phyloP scores from a whole-genome alignment of 192 early-diverging fungal species.

The Lobosporangium transversale region DNA sequence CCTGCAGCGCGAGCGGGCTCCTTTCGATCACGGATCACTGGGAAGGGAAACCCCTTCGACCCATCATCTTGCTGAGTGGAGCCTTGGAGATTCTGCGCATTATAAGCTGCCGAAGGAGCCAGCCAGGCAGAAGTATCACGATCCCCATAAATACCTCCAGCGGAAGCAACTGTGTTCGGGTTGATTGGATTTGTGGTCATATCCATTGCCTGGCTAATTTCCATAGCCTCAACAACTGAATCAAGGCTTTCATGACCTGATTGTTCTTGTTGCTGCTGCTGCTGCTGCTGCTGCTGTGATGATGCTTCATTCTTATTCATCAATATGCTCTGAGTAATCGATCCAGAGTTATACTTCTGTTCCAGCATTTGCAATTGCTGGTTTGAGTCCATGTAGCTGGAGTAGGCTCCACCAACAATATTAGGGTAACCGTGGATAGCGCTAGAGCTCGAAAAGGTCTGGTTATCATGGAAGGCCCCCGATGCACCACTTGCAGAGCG shows the following conservation, averaged over 20 bases:
- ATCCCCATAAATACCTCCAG: constrained; percentile 13
- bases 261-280: constrained; percentile 12
- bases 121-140: constrained; percentile 31
- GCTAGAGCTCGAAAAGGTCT: neutral
- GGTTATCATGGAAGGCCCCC: constrained; percentile 2
- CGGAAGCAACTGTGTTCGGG: neutral
- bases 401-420: constrained; percentile 5
- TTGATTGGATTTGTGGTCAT: neutral
- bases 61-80: neutral
- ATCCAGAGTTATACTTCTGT: constrained; percentile 16
- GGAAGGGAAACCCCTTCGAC: constrained; percentile 25
- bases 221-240: constrained; percentile 29
- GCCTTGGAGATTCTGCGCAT: neutral
- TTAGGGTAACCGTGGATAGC: constrained; percentile 4
- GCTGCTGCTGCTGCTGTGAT: constrained; percentile 3
- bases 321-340: constrained; percentile 4
- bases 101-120: constrained; percentile 7
- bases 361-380: constrained; percentile 32
- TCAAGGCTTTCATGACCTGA: constrained; percentile 6
- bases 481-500: constrained; percentile 13
- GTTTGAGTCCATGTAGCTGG: constrained; percentile 25
- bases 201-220: constrained; percentile 9
- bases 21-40: constrained; percentile 39
- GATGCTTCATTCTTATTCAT: neutral
- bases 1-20: constrained; percentile 34